Percentiles rank a stretch among this genome's conserved stretches.
These are phyloP conservation scores for Penicillium turbatum DNA, from an alignment of 495 filamentous ascomycete genomes.

Conservation along the genomic window DNA sequence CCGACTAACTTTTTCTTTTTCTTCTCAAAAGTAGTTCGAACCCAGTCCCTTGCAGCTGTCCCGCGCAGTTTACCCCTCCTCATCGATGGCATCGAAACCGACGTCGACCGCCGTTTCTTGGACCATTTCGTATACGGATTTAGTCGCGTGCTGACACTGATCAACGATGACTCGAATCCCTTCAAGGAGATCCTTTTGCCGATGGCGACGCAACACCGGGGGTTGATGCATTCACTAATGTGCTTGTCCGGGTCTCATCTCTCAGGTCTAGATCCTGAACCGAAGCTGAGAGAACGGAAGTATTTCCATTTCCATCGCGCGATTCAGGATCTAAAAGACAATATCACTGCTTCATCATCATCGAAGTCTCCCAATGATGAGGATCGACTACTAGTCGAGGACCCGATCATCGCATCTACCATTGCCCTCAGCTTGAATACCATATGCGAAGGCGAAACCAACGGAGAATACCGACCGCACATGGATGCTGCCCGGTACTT, in stretches of 20 bases:
- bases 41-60: constrained; percentile 35
- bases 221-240: constrained; percentile 90
- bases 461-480: constrained; percentile 76
- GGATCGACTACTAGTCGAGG: constrained; percentile 42
- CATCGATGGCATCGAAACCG: constrained; percentile 81
- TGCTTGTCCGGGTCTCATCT: constrained; percentile 82
- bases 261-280: constrained; percentile 45
- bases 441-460: constrained; percentile 70
- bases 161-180: constrained; percentile 80
- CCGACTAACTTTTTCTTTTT: constrained; percentile 13
- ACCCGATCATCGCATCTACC: constrained; percentile 70
- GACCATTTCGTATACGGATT: constrained; percentile 82
- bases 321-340: constrained; percentile 44
- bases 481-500: constrained; percentile 72
- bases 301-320: constrained; percentile 47
- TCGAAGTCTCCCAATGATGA: constrained; percentile 21
- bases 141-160: constrained; percentile 75
- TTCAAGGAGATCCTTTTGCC: constrained; percentile 86
- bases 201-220: constrained; percentile 76
- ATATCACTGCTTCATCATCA: constrained; percentile 36
- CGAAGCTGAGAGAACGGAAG: constrained; percentile 43
- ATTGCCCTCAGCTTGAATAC: constrained; percentile 78
- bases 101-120: constrained; percentile 76
- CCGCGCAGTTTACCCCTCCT: constrained; percentile 68
- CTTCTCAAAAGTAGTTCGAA: constrained; percentile 25